Conservation (phyloP, 2,329 filamentous ascomycete species). For the Aspergillus costaricaensis region DNA sequence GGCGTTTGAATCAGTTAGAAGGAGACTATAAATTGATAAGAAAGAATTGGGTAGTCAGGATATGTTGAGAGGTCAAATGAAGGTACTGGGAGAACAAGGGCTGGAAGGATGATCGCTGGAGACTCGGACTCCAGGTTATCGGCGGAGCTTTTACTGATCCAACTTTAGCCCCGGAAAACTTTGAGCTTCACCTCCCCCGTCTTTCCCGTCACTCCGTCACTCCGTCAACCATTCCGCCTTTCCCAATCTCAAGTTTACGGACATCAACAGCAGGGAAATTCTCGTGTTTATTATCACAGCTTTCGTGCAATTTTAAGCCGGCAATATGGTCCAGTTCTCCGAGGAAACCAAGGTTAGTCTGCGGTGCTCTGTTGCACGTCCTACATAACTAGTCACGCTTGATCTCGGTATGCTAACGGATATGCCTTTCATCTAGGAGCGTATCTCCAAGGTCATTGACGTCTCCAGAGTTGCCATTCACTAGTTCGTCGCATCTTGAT, state of each 20-base stretch:
- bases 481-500: slow-evolving; percentile 65
- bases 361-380: slow-evolving; percentile 1
- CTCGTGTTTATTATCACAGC: not conserved
- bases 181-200: slow-evolving; percentile 27
- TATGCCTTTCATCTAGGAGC: slow-evolving; percentile 66
- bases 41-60: not conserved
- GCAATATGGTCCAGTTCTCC: slow-evolving; percentile 67
- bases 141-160: slow-evolving; percentile 20
- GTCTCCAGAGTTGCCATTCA: slow-evolving; percentile 90
- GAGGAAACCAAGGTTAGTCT: slow-evolving; percentile 88
- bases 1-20: too few relatives aligned
- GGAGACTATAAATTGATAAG: not conserved
- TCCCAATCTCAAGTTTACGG: not conserved
- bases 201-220: slow-evolving; percentile 20
- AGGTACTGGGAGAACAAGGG: not conserved
- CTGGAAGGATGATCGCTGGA: slow-evolving; percentile 4
- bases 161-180: slow-evolving; percentile 32
- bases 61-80: not conserved
- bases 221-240: slow-evolving; percentile 8
- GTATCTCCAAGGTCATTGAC: slow-evolving; percentile 95
- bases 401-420: slow-evolving; percentile 14
- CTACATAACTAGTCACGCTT: not conserved
- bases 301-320: not conserved
- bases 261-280: not conserved
- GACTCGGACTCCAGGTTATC: slow-evolving; percentile 12